These are phyloP conservation scores for Apophysomyces variabilis DNA, from an alignment of 371 early-diverging fungal genomes.

Conservation along the genomic window DNA sequence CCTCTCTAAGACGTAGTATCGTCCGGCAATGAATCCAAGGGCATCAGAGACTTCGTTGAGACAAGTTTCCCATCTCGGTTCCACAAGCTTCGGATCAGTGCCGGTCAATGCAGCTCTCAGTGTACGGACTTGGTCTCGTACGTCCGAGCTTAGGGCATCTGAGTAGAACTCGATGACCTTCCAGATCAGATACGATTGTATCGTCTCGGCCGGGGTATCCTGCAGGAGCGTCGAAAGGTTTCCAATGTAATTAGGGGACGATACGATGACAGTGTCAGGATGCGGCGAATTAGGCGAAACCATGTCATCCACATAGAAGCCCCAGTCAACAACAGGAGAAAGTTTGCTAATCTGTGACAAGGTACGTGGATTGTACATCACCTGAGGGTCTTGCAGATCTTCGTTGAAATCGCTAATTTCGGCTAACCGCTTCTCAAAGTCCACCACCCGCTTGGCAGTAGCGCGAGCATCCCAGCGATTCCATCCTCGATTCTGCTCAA, in stretches of 20 bases:
- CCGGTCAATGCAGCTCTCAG: slow-evolving; percentile 43
- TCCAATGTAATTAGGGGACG: slow-evolving; percentile 45
- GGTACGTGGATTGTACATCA: slow-evolving; percentile 53
- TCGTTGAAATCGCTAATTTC: slow-evolving; percentile 31
- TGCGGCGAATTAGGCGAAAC: slow-evolving; percentile 31
- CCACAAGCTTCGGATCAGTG: slow-evolving; percentile 37
- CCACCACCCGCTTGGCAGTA: slow-evolving; percentile 44
- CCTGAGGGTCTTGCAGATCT: slow-evolving; percentile 43
- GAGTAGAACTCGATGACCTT: slow-evolving; percentile 33
- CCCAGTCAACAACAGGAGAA: slow-evolving; percentile 54
- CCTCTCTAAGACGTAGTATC: slow-evolving; percentile 48
- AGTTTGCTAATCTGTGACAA: slow-evolving; percentile 40
- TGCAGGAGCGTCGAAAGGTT: slow-evolving; percentile 39
- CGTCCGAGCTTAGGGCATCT: slow-evolving; percentile 31
- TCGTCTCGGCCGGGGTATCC: slow-evolving; percentile 26
- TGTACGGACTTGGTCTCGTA: slow-evolving; percentile 37
- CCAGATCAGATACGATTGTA: slow-evolving; percentile 56
- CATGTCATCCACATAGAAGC: slow-evolving; percentile 31
- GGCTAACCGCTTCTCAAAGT: slow-evolving; percentile 54
- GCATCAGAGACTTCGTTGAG: slow-evolving; percentile 38
- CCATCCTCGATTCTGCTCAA: slow-evolving; percentile 8
- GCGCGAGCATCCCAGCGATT: background rate
- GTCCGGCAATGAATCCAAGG: slow-evolving; percentile 56
- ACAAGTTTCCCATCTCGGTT: slow-evolving; percentile 61
- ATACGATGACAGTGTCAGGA: slow-evolving; percentile 40